Evolutionary conservation across 352 stramenopile genomes (phyloP), one percentile per base, ranked within the genome.

Genomic region (Phytophthora litchii): DNA sequence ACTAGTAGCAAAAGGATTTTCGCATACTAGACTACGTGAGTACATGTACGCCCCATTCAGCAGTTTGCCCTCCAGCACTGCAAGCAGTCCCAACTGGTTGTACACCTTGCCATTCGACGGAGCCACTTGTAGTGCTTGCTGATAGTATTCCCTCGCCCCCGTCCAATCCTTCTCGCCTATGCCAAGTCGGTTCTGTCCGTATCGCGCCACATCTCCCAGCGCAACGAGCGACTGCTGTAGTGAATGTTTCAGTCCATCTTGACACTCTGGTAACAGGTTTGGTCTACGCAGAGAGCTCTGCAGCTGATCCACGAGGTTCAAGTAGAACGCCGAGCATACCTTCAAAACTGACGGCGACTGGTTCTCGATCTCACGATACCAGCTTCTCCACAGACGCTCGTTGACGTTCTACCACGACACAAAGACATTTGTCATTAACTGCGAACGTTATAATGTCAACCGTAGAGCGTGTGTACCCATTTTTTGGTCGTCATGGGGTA

Each of bases 361-460:
- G 0, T 34, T 46, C 3, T 72, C 65, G 6, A 92, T 76, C 27
- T 88, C 66, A 1, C 73, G 70, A 52, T 91, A 86, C 80, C 80
- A 92, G 49, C 63, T 86, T 45, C 48, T 72, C 83, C 83, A 92
- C 8, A 92, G 61, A 3, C 70, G 70, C 32, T 86, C 65, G 41
- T 80, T 80, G 31, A 89, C 46, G 13, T 70, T 66, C 79, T 89
- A 34, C n/a, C 46, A 48, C 17, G 9, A 50, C 14, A 51, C 35
- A 53, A 19, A 38, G 1, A 55, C 16, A 50, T 29, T 34, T 10
- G 13, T 19, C 12, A 17, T 49, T 46, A 58, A 20, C n/a, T 51
- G 12, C 17, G 1, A 37, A 47, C 37, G 14, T 20, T 49, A n/a
- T 40, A 16, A 37, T 5, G 14, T 14, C 21, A 32, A 17, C 23